Evolutionary conservation across 148 eudicot species (phyloP).

Genomic region (Arctostaphylos glauca): DNA sequence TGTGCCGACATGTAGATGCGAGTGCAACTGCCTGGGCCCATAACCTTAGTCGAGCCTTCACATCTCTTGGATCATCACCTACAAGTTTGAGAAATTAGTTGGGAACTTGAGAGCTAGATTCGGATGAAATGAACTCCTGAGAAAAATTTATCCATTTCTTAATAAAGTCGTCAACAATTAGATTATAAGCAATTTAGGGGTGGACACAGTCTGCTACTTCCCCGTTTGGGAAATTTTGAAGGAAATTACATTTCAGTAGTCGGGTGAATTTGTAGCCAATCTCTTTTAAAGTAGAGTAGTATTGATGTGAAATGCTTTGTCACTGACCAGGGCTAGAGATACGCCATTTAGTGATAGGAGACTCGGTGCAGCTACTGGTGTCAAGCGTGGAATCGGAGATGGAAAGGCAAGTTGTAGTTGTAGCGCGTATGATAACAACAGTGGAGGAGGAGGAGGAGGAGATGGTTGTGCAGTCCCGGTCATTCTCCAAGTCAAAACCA

Average conservation of each 20-base stretch:
- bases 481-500: slow-evolving; percentile 27
- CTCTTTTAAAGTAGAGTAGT: not conserved
- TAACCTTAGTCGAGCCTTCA: slow-evolving; percentile 29
- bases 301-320: not conserved
- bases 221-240: not conserved
- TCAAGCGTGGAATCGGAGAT: slow-evolving; percentile 6
- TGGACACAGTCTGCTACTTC: not conserved
- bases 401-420: not conserved
- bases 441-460: not conserved
- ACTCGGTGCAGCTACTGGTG: slow-evolving; percentile 19
- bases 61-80: slow-evolving; percentile 35
- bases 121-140: not conserved
- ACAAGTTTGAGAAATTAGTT: not conserved
- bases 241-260: not conserved
- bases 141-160: not conserved
- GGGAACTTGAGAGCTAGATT: not conserved
- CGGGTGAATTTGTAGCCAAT: not conserved
- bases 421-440: not conserved
- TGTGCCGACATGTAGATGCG: slow-evolving; percentile 22
- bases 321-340: slow-evolving; percentile 30
- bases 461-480: not conserved
- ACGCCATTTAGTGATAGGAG: slow-evolving; percentile 21
- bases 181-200: not conserved
- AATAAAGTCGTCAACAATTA: not conserved
- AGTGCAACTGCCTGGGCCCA: slow-evolving; percentile 44